Evolutionary conservation across 805 yeast species (phyloP).

Genomic region (Kluyveromyces nonfermentans): DNA sequence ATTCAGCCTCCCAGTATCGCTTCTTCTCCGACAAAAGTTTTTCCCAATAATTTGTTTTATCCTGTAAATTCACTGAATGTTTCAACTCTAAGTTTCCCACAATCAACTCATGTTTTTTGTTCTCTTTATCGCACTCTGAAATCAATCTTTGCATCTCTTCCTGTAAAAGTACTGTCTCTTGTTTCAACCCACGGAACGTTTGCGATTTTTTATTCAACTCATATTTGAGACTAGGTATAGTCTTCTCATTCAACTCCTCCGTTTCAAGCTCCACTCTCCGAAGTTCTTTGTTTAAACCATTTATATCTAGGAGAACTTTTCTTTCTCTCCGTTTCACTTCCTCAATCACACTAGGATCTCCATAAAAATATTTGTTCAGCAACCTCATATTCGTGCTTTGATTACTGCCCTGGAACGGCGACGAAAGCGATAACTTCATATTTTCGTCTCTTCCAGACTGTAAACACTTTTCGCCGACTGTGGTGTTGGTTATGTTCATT

Average conservation of each 20-base stretch:
- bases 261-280: constrained; percentile 21
- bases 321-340: constrained; percentile 26
- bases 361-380: constrained; percentile 22
- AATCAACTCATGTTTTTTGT: constrained; percentile 14
- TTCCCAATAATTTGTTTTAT: constrained; percentile 17
- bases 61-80: constrained; percentile 17
- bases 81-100: constrained; percentile 15
- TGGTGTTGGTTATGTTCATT: constrained; percentile 8
- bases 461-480: background rate
- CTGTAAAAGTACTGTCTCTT: constrained; percentile 13
- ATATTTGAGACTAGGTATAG: constrained; percentile 20
- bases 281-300: constrained; percentile 21
- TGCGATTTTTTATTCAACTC: constrained; percentile 16
- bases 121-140: constrained; percentile 13
- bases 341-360: constrained; percentile 25
- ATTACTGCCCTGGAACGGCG: background rate
- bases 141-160: constrained; percentile 13
- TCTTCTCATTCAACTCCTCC: constrained; percentile 10
- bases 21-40: constrained; percentile 11
- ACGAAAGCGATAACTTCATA: background rate
- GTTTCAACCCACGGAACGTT: constrained; percentile 15
- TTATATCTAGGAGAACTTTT: constrained; percentile 23
- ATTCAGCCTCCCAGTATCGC: constrained; percentile 14
- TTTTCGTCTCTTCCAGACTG: too few species aligned
- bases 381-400: constrained; percentile 10